phyloP scores from a whole-genome alignment of 129 eudicot species.

The Kitagawia praeruptora region DNA sequence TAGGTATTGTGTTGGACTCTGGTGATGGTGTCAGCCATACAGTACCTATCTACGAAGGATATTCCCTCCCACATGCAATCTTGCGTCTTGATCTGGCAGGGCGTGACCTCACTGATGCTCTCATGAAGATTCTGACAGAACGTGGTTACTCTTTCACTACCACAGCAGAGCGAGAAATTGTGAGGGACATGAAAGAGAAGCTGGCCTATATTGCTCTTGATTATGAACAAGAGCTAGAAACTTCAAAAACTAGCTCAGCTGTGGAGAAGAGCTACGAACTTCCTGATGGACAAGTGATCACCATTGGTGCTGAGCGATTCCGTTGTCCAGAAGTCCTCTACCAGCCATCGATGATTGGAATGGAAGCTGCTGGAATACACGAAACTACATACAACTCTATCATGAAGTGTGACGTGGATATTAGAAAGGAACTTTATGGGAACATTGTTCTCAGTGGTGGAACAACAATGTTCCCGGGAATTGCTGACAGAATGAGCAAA shows the following conservation, averaged over 20 bases:
- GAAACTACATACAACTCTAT: conserved; percentile 5
- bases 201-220: conserved; percentile 10
- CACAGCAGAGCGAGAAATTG: conserved; percentile 10
- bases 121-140: not conserved
- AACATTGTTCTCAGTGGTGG: conserved; percentile 12
- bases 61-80: conserved; percentile 10
- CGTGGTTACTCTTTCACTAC: conserved; percentile 12
- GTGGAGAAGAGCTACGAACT: conserved; percentile 6
- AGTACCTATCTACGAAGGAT: conserved; percentile 8
- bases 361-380: conserved; percentile 8
- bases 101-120: conserved; percentile 9
- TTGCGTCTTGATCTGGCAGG: conserved; percentile 18
- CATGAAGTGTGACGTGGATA: conserved; percentile 15
- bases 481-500: conserved; percentile 14
- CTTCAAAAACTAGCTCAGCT: not conserved
- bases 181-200: conserved; percentile 14
- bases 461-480: conserved; percentile 6
- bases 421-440: conserved; percentile 9
- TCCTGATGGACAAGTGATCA: conserved; percentile 12
- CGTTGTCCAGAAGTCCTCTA: conserved; percentile 6
- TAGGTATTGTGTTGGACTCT: conserved; percentile 5
- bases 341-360: conserved; percentile 9
- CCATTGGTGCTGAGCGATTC: conserved; percentile 11
- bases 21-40: conserved; percentile 14
- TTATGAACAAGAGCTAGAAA: conserved; percentile 5